phyloP scores from a whole-genome alignment of 1,284 basidiomycete genomes.

The Sporisorium iseilematis-ciliati region DNA sequence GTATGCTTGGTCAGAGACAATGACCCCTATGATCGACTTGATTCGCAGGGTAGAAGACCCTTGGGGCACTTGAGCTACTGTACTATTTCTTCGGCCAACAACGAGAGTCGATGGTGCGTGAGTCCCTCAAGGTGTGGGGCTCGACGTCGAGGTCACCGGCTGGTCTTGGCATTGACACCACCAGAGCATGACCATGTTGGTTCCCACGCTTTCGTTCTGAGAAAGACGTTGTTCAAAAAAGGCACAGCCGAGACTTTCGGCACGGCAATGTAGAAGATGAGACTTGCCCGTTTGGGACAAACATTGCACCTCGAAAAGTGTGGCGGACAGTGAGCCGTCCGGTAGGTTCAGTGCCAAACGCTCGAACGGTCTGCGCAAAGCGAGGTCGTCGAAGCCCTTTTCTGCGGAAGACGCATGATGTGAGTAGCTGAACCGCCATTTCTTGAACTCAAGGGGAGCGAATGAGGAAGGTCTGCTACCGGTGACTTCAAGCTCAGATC shows the following conservation, averaged over 20 bases:
- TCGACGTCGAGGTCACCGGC: conserved; percentile 26
- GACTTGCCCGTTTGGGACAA: conserved; percentile 1
- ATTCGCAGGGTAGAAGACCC: not conserved
- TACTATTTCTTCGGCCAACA: not conserved
- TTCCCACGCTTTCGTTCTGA: not conserved
- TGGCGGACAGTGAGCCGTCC: not conserved
- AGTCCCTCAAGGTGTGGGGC: not conserved
- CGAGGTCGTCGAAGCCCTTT: not conserved
- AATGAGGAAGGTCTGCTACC: not conserved
- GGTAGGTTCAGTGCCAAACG: not conserved
- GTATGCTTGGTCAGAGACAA: not conserved
- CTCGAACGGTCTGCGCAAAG: not conserved
- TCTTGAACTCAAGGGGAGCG: too few species aligned
- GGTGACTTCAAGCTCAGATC: conserved; percentile 3
- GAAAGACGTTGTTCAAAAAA: not conserved
- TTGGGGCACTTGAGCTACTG: not conserved
- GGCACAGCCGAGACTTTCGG: conserved; percentile 13
- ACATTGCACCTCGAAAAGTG: not conserved
- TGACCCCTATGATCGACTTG: not conserved
- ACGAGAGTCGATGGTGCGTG: conserved; percentile 11
- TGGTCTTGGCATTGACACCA: conserved; percentile 26
- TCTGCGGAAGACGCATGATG: not conserved
- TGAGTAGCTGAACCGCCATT: too few species aligned
- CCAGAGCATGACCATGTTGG: not conserved
- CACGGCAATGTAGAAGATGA: conserved; percentile 14